A percentile compares a stretch with the other conserved stretches of the same genome.
Conservation (phyloP, 768 basidiomycete genomes). For the Pleurotus sapidus region DNA sequence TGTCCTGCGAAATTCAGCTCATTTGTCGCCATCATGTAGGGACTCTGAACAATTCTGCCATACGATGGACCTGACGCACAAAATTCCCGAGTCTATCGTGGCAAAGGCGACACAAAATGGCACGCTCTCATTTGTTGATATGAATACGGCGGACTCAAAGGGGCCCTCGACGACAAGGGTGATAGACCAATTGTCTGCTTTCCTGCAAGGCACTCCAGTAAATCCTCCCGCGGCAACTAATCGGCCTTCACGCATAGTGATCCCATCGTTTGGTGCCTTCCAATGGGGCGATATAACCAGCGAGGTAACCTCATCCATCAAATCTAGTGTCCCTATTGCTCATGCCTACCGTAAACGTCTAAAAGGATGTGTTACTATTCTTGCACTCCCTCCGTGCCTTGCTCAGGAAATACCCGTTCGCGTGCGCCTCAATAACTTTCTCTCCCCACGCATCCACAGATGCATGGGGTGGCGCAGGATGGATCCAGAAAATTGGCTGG, state of each 20-base stretch:
- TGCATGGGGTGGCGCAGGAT: constrained; percentile 59
- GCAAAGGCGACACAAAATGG: constrained; percentile 37
- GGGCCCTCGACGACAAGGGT: constrained; percentile 15
- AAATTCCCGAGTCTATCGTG: constrained; percentile 50
- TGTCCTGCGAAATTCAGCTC: not conserved
- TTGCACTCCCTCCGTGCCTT: constrained; percentile 63
- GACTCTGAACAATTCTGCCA: constrained; percentile 61
- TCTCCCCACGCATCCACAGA: constrained; percentile 61
- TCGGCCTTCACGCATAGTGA: constrained; percentile 49
- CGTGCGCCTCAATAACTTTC: constrained; percentile 67
- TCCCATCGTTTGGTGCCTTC: constrained; percentile 59
- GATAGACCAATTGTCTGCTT: constrained; percentile 23
- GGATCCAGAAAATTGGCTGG: constrained; percentile 81
- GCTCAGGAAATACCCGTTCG: constrained; percentile 53
- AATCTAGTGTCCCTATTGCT: not conserved
- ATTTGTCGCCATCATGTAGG: constrained; percentile 24
- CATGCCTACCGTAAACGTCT: not conserved
- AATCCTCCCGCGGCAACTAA: constrained; percentile 20
- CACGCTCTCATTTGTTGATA: constrained; percentile 32
- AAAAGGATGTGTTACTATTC: constrained; percentile 69
- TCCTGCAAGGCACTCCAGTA: constrained; percentile 23
- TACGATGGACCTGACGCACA: constrained; percentile 69
- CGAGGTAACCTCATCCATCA: constrained; percentile 39
- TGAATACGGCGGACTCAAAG: constrained; percentile 8
- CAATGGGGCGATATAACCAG: constrained; percentile 64